Evolutionary conservation across 2,329 filamentous ascomycete genomes (phyloP), one percentile per base, ranked within the genome.

Genomic region (Colletotrichum sp.): DNA sequence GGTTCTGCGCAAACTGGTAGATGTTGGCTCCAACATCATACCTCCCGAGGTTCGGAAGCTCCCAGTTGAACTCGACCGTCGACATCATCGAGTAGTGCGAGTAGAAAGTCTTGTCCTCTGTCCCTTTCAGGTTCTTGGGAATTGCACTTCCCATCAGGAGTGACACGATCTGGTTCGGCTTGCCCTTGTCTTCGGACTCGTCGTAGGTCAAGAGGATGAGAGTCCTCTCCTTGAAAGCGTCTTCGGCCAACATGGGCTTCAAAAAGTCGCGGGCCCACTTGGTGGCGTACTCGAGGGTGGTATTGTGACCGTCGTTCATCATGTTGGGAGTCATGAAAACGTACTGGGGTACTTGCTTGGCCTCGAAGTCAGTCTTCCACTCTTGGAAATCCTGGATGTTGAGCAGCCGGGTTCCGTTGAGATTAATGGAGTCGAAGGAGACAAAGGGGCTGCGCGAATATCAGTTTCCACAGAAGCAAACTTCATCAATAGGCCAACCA

Each of bases 231-330:
- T 88, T 89, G 82, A 92, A 91, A 59, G 88, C 84, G 16, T 83
- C 81, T 79, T 90, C 86, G 26, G 83, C 81, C 12, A 92, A 83
- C 10, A 92, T 86, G 5, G 90, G 90, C 73, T 88, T 84, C 30
- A 92, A 83, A 81, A 92, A 91, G 68, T 83, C 83, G 63, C 86
- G 85, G 24, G 86, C 86, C 90, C 90, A 92, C 5, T 84, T 81
- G 3, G 89, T 87, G 4, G 90, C 88, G 63, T 84, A 86, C n/a
- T 86, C 86, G 12, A 92, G 85, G 5, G 86, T 87, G 4, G 88
- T 88, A 79, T 92, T 85, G 79, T 95, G 93, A 16, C 92, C 93
- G 79, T 94, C 92, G 77, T 91, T 90, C 63, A 91, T 88, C 91
- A 93, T 92, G 82, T 93, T 90, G 0, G 91, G 92, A 0, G 89